Base-by-base conservation (phyloP, 116 monocot genomes). In the Trichopus zeylanicus region DNA sequence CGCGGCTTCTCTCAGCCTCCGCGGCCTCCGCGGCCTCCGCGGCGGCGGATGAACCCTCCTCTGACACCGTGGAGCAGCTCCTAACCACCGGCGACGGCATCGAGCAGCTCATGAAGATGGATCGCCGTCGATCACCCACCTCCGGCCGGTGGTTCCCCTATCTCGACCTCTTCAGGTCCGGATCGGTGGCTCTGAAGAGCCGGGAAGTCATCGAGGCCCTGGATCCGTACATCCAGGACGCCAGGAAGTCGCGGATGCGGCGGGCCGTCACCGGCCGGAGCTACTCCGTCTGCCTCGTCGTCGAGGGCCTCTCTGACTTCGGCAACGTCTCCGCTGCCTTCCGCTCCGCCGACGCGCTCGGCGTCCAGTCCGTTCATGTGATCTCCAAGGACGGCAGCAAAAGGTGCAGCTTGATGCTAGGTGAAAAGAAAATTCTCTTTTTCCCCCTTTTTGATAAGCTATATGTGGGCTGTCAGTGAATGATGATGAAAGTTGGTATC, bases 291-390 rank as follows among this genome's bases (percentile, higher is more conserved):
- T 92, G 85, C 48, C 60, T 99, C 71, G 99, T 99, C 8, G 85
- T 99, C 21, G 99, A 99, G 58, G 99, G 92, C 20, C 61, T 99
- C 42, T 67, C 83, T 33, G 92, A 99, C 51, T 85, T 80, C 31
- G 99, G 99, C 52, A 99, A 99, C 37, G 94, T 94, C 18, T 98
- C 98, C 31, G 99, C 99, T 0, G 83, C 85, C 5, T 99, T 99
- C 68, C 71, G 99, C 46, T 99, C 99, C 13, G 99, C 92, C 24
- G 99, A 99, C 48, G 99, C 99, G 2, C 80, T 99, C 1, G 92
- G 99, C 49, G 67, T 99, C 46, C 99, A 99, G 73, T 92, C 92
- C 11, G 99, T 92, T 48, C 99, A 99, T 56, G 99, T 99, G 20
- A 77, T 99, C 25, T 85, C 85, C 12, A 56, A 46, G 25, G 82